Percentiles rank a stretch among this genome's conserved stretches.
phyloP scores from a whole-genome alignment of 306 rosid genomes.

The Vigna nakashimae region DNA sequence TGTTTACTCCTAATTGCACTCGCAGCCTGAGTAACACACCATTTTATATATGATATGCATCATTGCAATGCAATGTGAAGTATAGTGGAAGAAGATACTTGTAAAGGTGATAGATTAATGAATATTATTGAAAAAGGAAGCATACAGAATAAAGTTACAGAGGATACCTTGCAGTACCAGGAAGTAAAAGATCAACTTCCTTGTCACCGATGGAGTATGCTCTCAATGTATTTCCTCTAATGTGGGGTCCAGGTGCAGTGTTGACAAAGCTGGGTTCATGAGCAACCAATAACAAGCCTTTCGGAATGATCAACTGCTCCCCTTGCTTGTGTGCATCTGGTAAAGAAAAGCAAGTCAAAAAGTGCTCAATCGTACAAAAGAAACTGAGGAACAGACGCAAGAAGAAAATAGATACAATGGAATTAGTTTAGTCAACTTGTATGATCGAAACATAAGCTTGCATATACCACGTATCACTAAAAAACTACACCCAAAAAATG shows the following conservation, averaged over 20 bases:
- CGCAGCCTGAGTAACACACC: slow-evolving; percentile 61
- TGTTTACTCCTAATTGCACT: slow-evolving; percentile 96
- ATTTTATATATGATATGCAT: neutral
- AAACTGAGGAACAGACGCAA: slow-evolving; percentile 7
- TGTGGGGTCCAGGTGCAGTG: slow-evolving; percentile 90
- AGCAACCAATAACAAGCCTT: slow-evolving; percentile 74
- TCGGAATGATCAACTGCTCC: slow-evolving; percentile 66
- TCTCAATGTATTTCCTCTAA: slow-evolving; percentile 82
- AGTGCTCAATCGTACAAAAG: neutral
- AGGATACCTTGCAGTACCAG: slow-evolving; percentile 90
- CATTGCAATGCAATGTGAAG: neutral
- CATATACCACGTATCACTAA: too few species aligned
- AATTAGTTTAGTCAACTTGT: neutral
- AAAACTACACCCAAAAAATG: too few species aligned
- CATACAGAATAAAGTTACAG: slow-evolving; percentile 15
- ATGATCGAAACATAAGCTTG: neutral
- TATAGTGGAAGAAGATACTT: slow-evolving; percentile 11
- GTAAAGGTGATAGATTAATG: neutral
- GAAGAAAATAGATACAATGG: neutral
- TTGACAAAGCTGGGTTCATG: slow-evolving; percentile 84
- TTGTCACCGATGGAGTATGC: slow-evolving; percentile 88
- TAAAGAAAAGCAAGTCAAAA: slow-evolving; percentile 40
- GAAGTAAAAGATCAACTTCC: slow-evolving; percentile 90
- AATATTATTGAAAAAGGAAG: slow-evolving; percentile 25
- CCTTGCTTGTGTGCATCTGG: slow-evolving; percentile 57